Evolutionary conservation across 306 rosid genomes (phyloP).

Genomic region (Cucumis melo): DNA sequence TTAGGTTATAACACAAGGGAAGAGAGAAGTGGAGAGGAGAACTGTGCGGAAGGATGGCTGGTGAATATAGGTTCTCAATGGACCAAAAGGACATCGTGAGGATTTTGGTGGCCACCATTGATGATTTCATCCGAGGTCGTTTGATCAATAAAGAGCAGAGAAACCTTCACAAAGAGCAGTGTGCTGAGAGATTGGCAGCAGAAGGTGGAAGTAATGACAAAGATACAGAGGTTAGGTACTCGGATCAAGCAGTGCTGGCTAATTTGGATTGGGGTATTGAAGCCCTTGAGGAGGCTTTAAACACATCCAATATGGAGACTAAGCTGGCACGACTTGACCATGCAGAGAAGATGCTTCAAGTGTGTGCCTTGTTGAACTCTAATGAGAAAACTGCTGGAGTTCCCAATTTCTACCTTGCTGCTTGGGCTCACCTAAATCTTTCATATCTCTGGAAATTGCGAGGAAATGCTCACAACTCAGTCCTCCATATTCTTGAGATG

Average conservation of each 20-base stretch:
- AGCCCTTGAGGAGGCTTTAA: slow-evolving; percentile 87
- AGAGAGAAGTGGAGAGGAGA: background rate
- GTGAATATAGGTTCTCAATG: slow-evolving; percentile 44
- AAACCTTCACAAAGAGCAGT: slow-evolving; percentile 61
- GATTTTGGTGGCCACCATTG: slow-evolving; percentile 37
- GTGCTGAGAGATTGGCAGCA: slow-evolving; percentile 93
- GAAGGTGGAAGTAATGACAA: slow-evolving; percentile 56
- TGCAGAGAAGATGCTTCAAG: slow-evolving; percentile 84
- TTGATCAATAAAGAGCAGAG: slow-evolving; percentile 58
- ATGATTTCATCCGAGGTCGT: slow-evolving; percentile 48
- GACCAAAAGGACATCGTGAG: slow-evolving; percentile 56
- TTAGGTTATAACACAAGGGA: background rate
- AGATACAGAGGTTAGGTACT: slow-evolving; percentile 52
- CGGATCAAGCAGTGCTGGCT: slow-evolving; percentile 87
- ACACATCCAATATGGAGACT: slow-evolving; percentile 68
- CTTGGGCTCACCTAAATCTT: slow-evolving; percentile 83
- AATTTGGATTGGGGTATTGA: slow-evolving; percentile 95
- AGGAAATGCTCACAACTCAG: slow-evolving; percentile 38
- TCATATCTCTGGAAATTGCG: slow-evolving; percentile 68
- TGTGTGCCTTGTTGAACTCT: slow-evolving; percentile 72
- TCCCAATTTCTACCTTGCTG: slow-evolving; percentile 80
- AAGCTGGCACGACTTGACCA: slow-evolving; percentile 74
- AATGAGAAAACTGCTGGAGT: slow-evolving; percentile 82
- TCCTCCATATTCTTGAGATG: slow-evolving; percentile 71
- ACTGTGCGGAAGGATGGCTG: slow-evolving; percentile 23